phyloP scores from a whole-genome alignment of 768 basidiomycete species.

The Suillus clintonianus region DNA sequence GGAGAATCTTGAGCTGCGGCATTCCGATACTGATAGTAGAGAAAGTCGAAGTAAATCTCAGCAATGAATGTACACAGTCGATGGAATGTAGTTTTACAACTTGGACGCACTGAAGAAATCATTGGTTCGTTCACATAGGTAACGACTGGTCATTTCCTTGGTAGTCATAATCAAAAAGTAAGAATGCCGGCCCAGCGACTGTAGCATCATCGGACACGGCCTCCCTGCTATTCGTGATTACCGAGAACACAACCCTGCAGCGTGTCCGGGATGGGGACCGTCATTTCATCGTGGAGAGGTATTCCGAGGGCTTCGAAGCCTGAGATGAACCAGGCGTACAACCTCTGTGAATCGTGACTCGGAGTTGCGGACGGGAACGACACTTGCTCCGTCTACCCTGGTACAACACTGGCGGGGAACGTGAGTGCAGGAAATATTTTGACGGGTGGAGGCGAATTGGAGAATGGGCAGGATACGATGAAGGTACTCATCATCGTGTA shows the following conservation, averaged over 20 bases:
- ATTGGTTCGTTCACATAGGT: background rate
- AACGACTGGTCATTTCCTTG: background rate
- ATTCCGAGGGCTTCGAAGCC: constrained; percentile 46
- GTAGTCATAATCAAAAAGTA: constrained; percentile 38
- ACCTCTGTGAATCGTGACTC: background rate
- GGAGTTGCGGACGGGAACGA: constrained; percentile 18
- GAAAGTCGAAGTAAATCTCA: background rate
- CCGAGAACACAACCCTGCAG: constrained; percentile 52
- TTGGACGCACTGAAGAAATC: background rate
- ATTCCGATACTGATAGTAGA: constrained; percentile 13
- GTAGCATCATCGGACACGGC: constrained; percentile 47
- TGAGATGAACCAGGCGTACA: constrained; percentile 51
- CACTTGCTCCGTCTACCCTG: constrained; percentile 29
- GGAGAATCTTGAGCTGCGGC: constrained; percentile 9
- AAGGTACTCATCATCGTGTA: constrained; percentile 44
- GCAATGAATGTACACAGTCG: background rate
- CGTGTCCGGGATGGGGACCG: constrained; percentile 43
- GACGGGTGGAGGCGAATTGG: constrained; percentile 50
- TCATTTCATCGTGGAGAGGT: constrained; percentile 34
- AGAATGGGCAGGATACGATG: constrained; percentile 53
- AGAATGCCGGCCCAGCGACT: constrained; percentile 58
- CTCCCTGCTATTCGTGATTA: constrained; percentile 43
- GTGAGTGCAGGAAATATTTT: constrained; percentile 54
- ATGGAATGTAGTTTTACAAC: background rate
- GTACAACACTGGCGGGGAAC: constrained; percentile 26